Base-by-base conservation (phyloP, 257 asterid species). In the Salvia rosmarinus region DNA sequence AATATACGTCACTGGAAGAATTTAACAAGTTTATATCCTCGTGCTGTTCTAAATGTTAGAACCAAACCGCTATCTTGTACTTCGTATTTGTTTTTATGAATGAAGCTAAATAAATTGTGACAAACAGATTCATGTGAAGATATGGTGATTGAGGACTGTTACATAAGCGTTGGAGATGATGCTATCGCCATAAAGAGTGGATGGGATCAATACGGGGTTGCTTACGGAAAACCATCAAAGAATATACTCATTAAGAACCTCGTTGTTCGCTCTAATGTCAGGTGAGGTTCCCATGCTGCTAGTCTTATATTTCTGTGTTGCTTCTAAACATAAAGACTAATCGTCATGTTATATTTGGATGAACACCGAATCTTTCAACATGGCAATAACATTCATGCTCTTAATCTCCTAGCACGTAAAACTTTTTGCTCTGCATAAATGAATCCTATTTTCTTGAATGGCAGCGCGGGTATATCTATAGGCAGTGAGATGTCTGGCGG, bases 401-500 rank as follows among this genome's bases (percentile, higher is more conserved):
- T 37, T 30, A 46, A 35, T 50, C 44, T 44, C 37, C 30, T 30
- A 1, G 11, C 25, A 50, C 64, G 39, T 8, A 11, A 16, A 14
- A 51, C 43, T 34, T 39, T 39, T 39, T 39, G 44, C 9, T 39
- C 12, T 8, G 12, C 13, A 3, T 39, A 0, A 21, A 39, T 13
- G 35, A 35, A 58, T 34, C 23, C 3, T 16, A 4, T 8, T 73
- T 49, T 64, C 68, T 19, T 81, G 58, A 65, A 66, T 78, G 57
- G 42, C 89, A 95, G 99, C 72, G 97, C 98, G 3, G 98, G 98
- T 44, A 64, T 91, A 80, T 95, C 99, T 56, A 90, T 95, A 78
- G 99, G 99, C 80, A 95, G 98, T 39, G 99, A 95, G 77, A 95
- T 95, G 99, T 91, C 99, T 0, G 98, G 98, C 2, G 98, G 99